Percentiles rank a stretch among this genome's conserved stretches.
phyloP scores from a whole-genome alignment of 2,329 filamentous ascomycete genomes.

The Leptoxyphium fumago region DNA sequence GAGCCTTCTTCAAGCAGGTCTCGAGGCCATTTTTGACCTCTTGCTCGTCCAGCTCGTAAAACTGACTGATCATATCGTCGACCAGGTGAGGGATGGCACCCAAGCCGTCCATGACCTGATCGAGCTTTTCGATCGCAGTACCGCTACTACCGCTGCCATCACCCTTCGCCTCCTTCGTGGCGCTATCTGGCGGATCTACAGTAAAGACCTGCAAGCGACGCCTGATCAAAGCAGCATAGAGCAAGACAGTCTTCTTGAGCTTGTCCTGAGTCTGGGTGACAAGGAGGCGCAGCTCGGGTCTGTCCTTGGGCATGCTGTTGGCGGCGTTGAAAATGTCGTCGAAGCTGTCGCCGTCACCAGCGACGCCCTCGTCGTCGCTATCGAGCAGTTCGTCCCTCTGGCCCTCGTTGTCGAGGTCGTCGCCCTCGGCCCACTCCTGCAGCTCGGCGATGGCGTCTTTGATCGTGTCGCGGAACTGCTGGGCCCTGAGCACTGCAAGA shows the following conservation, averaged over 20 bases:
- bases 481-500: constrained; percentile 54
- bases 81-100: constrained; percentile 50
- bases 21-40: constrained; percentile 46
- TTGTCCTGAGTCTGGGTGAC: constrained; percentile 50
- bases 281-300: constrained; percentile 51
- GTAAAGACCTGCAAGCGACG: constrained; percentile 42
- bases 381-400: constrained; percentile 21
- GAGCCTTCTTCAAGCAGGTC: constrained; percentile 45
- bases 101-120: constrained; percentile 43
- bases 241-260: constrained; percentile 50
- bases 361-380: constrained; percentile 24
- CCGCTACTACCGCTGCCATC: constrained; percentile 4
- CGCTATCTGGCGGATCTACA: background rate
- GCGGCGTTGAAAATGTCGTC: constrained; percentile 54
- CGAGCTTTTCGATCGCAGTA: constrained; percentile 24
- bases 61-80: constrained; percentile 54
- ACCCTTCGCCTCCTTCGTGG: constrained; percentile 3
- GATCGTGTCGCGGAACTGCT: constrained; percentile 59
- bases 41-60: constrained; percentile 52
- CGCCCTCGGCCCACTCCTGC: constrained; percentile 66
- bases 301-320: constrained; percentile 46
- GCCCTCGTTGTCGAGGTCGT: constrained; percentile 31
- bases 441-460: constrained; percentile 75
- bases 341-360: constrained; percentile 38
- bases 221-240: constrained; percentile 58